phyloP scores from a whole-genome alignment of 192 early-diverging fungal species.

The Globomyces pollinis-pini region DNA sequence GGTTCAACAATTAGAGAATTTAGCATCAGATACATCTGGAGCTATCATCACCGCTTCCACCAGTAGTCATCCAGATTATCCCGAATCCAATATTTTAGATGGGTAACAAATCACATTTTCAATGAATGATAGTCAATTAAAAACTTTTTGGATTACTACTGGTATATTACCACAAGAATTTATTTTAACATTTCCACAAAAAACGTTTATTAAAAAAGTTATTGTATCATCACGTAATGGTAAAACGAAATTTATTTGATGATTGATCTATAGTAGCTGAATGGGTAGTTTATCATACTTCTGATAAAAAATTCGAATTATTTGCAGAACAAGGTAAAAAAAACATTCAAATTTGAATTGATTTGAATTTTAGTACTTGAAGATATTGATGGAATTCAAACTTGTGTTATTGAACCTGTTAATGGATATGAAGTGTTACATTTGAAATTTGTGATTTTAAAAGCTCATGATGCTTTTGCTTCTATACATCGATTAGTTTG shows the following conservation, averaged over 20 bases:
- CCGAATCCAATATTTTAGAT: neutral
- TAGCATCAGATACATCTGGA: neutral
- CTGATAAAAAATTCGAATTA: neutral
- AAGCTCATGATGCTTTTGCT: conserved; percentile 13
- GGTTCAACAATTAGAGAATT: neutral
- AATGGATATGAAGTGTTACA: neutral
- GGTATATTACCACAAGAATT: conserved; percentile 33
- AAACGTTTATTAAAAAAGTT: conserved; percentile 11
- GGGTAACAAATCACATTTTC: neutral
- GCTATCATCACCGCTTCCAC: neutral
- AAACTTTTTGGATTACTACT: conserved; percentile 30
- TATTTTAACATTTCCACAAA: conserved; percentile 13
- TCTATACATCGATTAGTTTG: conserved; percentile 12
- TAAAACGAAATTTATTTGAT: conserved; percentile 1
- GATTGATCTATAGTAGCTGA: neutral
- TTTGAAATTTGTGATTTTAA: conserved; percentile 5
- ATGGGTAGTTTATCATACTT: neutral
- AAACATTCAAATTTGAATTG: too few relatives aligned
- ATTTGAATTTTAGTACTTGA: too few relatives aligned
- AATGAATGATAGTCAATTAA: conserved; percentile 8
- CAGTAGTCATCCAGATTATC: neutral
- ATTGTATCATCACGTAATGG: conserved; percentile 17
- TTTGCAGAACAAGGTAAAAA: conserved; percentile 3
- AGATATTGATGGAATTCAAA: neutral
- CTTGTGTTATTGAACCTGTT: neutral